Percentiles rank a stretch among this genome's conserved stretches.
phyloP scores from a whole-genome alignment of 2,329 filamentous ascomycete genomes.

The Fusarium graminum region DNA sequence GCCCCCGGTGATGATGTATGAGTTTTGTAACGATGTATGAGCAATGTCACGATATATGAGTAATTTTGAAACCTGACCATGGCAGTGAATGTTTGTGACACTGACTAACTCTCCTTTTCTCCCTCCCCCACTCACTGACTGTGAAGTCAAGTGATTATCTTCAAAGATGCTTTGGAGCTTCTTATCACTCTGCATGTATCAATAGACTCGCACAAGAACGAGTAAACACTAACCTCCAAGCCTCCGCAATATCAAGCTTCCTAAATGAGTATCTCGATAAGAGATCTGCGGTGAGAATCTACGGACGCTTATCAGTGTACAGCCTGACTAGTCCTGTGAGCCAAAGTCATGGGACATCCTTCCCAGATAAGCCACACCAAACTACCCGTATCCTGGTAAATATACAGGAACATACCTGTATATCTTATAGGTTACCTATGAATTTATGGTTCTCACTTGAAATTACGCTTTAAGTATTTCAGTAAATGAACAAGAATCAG shows the following conservation, averaged over 20 bases:
- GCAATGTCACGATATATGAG: constrained; percentile 12
- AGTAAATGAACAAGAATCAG: background rate
- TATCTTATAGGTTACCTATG: background rate
- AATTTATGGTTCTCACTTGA: background rate
- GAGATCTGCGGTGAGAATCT: constrained; percentile 10
- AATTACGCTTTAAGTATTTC: background rate
- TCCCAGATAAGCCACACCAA: constrained; percentile 12
- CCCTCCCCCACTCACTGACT: background rate
- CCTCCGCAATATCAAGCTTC: constrained; percentile 19
- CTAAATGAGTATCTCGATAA: constrained; percentile 13
- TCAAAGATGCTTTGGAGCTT: background rate
- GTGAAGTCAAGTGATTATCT: background rate
- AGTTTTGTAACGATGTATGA: constrained; percentile 12
- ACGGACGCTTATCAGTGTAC: background rate
- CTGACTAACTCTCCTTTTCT: background rate
- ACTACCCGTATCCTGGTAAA: background rate
- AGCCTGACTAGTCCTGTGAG: constrained; percentile 4
- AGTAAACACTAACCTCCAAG: background rate
- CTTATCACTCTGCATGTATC: background rate
- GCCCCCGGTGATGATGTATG: constrained; percentile 5
- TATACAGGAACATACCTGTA: background rate
- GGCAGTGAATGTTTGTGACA: background rate
- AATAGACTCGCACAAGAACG: background rate
- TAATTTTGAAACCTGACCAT: background rate
- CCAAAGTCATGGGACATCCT: constrained; percentile 29